phyloP scores from a whole-genome alignment of 164 flowering plant genomes.

The Echeveria elegans region DNA sequence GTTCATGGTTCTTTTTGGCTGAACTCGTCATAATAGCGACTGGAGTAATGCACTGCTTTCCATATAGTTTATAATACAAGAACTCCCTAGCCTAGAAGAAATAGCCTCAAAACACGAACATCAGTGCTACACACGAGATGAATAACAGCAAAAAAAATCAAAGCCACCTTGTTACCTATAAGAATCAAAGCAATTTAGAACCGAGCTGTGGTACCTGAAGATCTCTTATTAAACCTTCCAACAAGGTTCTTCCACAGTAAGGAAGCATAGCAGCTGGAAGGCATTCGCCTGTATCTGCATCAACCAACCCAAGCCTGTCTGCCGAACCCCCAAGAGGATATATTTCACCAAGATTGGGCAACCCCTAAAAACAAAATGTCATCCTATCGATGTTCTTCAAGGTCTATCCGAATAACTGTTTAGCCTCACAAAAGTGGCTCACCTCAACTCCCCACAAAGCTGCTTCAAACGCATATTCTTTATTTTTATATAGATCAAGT shows the following conservation, averaged over 20 bases:
- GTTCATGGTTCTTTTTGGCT: constrained; percentile 82
- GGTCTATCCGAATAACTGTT: neutral
- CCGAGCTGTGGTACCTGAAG: constrained; percentile 70
- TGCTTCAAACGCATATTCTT: constrained; percentile 87
- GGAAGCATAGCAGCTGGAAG: constrained; percentile 99
- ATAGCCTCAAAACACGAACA: neutral
- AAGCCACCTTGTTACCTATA: neutral
- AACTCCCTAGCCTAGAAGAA: constrained; percentile 81
- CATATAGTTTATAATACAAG: constrained; percentile 73
- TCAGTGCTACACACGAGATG: neutral
- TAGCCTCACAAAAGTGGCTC: constrained; percentile 14
- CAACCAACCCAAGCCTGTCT: constrained; percentile 92
- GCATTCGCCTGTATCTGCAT: constrained; percentile 80
- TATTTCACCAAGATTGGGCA: constrained; percentile 88
- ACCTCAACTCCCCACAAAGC: constrained; percentile 99
- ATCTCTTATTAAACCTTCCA: constrained; percentile 99
- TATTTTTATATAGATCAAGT: constrained; percentile 63
- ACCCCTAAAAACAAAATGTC: constrained; percentile 50
- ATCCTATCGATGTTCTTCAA: neutral
- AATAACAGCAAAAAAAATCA: neutral
- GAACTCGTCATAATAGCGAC: constrained; percentile 98
- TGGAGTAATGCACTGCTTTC: constrained; percentile 90
- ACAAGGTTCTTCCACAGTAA: constrained; percentile 83
- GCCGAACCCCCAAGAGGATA: constrained; percentile 97
- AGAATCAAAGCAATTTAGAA: constrained; percentile 4